phyloP scores from a whole-genome alignment of 1,284 basidiomycete genomes.

The Leccinum angustisporum region DNA sequence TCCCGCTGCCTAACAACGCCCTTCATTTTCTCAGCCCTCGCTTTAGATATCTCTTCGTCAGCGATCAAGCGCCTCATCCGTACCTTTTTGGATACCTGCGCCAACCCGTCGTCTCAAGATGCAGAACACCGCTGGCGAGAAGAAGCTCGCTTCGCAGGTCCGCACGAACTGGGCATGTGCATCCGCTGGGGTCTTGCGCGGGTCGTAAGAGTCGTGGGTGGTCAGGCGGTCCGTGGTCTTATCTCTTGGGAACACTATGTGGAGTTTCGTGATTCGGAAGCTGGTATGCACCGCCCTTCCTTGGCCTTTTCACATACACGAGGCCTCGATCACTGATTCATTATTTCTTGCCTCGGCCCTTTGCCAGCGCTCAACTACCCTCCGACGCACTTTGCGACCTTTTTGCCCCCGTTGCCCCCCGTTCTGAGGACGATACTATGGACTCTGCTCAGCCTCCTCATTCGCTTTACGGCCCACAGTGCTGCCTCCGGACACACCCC shows the following conservation, averaged over 20 bases:
- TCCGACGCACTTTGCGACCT: conserved; percentile 64
- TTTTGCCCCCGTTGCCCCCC: conserved; percentile 53
- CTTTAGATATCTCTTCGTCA: conserved; percentile 76
- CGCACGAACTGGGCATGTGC: conserved; percentile 84
- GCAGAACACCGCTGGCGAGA: conserved; percentile 66
- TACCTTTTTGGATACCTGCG: conserved; percentile 66
- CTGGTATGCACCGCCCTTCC: conserved; percentile 50
- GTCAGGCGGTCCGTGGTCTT: conserved; percentile 68
- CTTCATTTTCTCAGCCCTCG: conserved; percentile 84
- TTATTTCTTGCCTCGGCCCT: conserved; percentile 14
- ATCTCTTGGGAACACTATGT: conserved; percentile 79
- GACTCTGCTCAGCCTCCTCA: conserved; percentile 71
- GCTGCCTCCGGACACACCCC: conserved; percentile 81
- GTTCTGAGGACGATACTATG: conserved; percentile 60
- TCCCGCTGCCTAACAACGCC: conserved; percentile 81
- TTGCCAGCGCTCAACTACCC: conserved; percentile 58
- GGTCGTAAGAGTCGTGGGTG: conserved; percentile 63
- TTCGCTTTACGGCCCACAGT: conserved; percentile 79
- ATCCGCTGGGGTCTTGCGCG: conserved; percentile 83
- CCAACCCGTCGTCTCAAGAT: conserved; percentile 42
- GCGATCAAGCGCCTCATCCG: conserved; percentile 74
- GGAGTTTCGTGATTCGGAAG: conserved; percentile 75
- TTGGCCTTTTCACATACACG: conserved; percentile 22
- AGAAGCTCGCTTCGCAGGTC: conserved; percentile 78
- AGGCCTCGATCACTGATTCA: conserved; percentile 25